Conservation (phyloP, 345 rosid genomes). For the Lumnitzera racemosa region DNA sequence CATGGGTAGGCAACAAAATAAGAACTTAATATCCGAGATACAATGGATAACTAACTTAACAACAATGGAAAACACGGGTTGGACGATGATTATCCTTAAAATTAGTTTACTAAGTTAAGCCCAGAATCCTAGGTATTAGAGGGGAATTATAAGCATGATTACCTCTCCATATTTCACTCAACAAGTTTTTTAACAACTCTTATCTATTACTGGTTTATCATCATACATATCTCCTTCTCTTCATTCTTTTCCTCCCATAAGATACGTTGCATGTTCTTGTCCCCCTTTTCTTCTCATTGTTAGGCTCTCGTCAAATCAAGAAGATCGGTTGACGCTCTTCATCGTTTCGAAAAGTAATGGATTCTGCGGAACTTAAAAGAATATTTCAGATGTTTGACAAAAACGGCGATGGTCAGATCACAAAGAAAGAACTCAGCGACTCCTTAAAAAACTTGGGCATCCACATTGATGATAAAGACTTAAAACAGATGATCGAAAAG, state of each 20-base stretch:
- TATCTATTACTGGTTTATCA: not conserved
- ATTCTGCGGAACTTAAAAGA: slow-evolving; percentile 59
- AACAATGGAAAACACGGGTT: too few species aligned
- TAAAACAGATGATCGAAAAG: slow-evolving; percentile 74
- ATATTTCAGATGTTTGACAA: slow-evolving; percentile 88
- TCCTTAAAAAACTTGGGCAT: slow-evolving; percentile 68
- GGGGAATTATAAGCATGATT: too few species aligned
- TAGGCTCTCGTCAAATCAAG: too few species aligned
- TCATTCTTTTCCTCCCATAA: slow-evolving; percentile 31
- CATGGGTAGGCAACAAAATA: too few species aligned
- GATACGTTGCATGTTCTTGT: slow-evolving; percentile 2
- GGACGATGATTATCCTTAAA: too few species aligned
- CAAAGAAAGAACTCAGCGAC: slow-evolving; percentile 60
- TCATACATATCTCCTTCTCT: slow-evolving; percentile 23
- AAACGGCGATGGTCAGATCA: slow-evolving; percentile 81
- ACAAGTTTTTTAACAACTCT: too few species aligned
- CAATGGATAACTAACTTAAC: too few species aligned
- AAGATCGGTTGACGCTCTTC: not conserved
- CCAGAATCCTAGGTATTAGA: too few species aligned
- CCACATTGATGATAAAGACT: slow-evolving; percentile 50
- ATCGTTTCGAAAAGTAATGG: slow-evolving; percentile 23
- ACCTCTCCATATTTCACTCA: too few species aligned
- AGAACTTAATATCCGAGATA: too few species aligned
- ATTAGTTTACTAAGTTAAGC: too few species aligned
- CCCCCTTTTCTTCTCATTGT: not conserved